These are phyloP conservation scores for Alternaria dauci DNA, from an alignment of 2,329 filamentous ascomycete species.

Conservation along the genomic window DNA sequence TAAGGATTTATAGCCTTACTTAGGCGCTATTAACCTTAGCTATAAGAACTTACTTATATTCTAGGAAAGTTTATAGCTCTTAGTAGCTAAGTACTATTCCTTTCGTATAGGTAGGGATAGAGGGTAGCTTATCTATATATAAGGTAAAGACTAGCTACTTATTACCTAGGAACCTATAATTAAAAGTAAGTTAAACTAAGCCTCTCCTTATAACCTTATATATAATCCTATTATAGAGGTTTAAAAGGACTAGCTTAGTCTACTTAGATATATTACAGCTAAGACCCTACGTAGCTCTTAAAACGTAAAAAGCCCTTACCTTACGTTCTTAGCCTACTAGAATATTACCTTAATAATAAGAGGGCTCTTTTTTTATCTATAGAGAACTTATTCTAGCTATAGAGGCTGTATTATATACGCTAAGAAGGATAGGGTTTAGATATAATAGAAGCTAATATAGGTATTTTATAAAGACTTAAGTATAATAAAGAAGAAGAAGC, in stretches of 20 bases:
- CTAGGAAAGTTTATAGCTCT: constrained; percentile 12
- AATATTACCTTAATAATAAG: constrained; percentile 15
- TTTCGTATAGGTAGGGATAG: neutral
- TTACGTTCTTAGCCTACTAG: constrained; percentile 23
- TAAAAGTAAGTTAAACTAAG: constrained; percentile 9
- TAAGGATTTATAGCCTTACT: constrained; percentile 11
- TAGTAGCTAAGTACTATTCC: constrained; percentile 2
- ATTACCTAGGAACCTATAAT: constrained; percentile 20
- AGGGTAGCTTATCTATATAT: constrained; percentile 14
- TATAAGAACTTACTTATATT: constrained; percentile 5
- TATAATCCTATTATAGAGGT: constrained; percentile 11
- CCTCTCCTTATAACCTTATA: neutral
- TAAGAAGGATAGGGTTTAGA: constrained; percentile 15
- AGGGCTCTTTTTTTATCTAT: constrained; percentile 15
- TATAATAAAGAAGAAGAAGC: constrained; percentile 9
- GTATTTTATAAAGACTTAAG: constrained; percentile 18
- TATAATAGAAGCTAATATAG: constrained; percentile 25
- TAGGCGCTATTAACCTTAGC: constrained; percentile 14
- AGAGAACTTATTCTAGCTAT: constrained; percentile 16
- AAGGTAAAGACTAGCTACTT: constrained; percentile 15
- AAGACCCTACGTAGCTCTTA: constrained; percentile 5
- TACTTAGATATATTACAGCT: constrained; percentile 18
- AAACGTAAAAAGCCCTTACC: constrained; percentile 4
- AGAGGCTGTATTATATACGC: constrained; percentile 14
- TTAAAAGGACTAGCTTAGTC: constrained; percentile 6